These are phyloP conservation scores for Clausena lansium DNA, from an alignment of 345 rosid genomes.

Conservation along the genomic window DNA sequence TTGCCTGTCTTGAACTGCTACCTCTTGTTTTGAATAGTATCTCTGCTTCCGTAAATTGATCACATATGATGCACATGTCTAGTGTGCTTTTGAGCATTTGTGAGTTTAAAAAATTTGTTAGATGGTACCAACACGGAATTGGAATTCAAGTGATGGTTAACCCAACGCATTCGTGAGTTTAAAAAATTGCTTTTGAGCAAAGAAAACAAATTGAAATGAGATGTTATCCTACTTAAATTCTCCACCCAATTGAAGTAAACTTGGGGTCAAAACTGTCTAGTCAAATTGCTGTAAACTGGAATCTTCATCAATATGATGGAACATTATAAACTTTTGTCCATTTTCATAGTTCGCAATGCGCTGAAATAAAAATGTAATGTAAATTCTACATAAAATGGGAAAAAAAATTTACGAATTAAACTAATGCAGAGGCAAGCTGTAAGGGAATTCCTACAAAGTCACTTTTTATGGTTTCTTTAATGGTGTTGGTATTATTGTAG, in stretches of 20 bases:
- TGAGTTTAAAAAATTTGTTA: too few relatives aligned
- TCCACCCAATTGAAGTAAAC: neutral
- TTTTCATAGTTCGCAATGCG: neutral
- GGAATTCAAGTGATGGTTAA: neutral
- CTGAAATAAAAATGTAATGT: neutral
- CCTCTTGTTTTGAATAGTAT: neutral
- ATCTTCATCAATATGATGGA: neutral
- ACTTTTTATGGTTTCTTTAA: neutral
- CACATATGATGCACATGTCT: neutral
- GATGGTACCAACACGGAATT: neutral
- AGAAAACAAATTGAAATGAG: neutral
- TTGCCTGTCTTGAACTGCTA: neutral
- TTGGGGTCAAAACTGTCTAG: neutral
- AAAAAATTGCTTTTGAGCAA: neutral
- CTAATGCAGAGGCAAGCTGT: neutral
- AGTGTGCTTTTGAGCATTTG: neutral
- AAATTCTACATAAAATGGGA: neutral
- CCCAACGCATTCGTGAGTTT: neutral
- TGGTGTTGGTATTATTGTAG: conserved; percentile 15
- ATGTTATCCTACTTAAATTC: neutral
- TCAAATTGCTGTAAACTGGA: neutral
- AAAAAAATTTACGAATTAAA: neutral
- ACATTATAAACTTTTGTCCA: neutral
- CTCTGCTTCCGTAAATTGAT: neutral
- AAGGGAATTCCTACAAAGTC: neutral